Conservation (phyloP, 2,329 filamentous ascomycete genomes). For the Ceratocystis eucalypticola region DNA sequence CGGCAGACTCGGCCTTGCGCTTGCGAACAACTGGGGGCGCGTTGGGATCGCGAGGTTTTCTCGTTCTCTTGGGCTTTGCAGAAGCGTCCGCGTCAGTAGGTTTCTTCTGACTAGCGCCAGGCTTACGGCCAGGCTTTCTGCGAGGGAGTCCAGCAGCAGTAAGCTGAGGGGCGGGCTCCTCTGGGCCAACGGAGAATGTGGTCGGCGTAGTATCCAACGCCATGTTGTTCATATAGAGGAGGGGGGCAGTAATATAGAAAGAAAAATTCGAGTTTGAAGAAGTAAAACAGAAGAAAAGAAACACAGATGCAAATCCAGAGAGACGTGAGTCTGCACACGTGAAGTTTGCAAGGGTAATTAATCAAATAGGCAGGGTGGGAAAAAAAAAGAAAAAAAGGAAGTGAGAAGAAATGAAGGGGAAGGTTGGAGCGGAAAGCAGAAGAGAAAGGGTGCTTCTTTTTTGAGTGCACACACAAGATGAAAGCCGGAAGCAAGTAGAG, state of each 20-base stretch:
- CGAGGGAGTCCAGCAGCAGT: slow-evolving; percentile 45
- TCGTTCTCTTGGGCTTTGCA: slow-evolving; percentile 34
- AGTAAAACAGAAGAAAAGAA: slow-evolving; percentile 9
- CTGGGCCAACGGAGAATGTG: slow-evolving; percentile 24
- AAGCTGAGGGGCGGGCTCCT: slow-evolving; percentile 34
- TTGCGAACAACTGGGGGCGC: slow-evolving; percentile 41
- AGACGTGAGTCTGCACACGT: neutral
- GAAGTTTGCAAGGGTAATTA: slow-evolving; percentile 12
- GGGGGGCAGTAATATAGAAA: neutral
- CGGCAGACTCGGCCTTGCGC: slow-evolving; percentile 37
- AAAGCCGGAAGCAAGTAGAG: neutral
- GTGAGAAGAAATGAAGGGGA: neutral
- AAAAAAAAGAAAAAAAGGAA: neutral
- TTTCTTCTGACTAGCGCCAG: slow-evolving; percentile 40
- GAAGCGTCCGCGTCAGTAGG: slow-evolving; percentile 29
- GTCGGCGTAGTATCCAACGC: slow-evolving; percentile 28
- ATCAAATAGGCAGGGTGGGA: neutral
- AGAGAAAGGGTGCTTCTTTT: neutral
- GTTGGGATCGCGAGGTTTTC: slow-evolving; percentile 46
- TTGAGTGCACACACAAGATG: neutral
- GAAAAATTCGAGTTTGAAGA: slow-evolving; percentile 8
- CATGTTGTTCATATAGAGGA: slow-evolving; percentile 34
- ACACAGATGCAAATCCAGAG: slow-evolving; percentile 5
- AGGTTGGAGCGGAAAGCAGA: neutral
- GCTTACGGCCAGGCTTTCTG: slow-evolving; percentile 53